These are phyloP conservation scores for Rutstroemia sp. DNA, from an alignment of 2,329 filamentous ascomycete genomes.

Conservation along the genomic window DNA sequence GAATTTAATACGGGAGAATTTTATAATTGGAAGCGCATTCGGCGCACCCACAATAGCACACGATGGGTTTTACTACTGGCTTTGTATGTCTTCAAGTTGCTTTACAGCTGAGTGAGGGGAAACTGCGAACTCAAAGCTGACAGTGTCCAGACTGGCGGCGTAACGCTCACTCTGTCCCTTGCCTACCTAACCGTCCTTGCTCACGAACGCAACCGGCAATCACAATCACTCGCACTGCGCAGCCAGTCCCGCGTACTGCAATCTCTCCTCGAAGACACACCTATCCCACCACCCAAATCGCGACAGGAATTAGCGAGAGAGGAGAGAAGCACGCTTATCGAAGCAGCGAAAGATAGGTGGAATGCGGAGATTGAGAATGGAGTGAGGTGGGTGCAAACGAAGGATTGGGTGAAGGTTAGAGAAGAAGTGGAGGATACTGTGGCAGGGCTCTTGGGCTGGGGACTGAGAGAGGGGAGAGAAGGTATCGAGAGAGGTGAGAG, in stretches of 20 bases:
- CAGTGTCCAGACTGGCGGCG: conserved; percentile 57
- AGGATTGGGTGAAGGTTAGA: conserved; percentile 56
- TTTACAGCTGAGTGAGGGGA: too few species aligned
- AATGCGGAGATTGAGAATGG: conserved; percentile 64
- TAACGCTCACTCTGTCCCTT: conserved; percentile 65
- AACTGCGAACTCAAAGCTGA: not conserved
- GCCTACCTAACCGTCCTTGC: conserved; percentile 65
- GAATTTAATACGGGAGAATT: not conserved
- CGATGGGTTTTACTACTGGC: conserved; percentile 67
- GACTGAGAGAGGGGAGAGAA: conserved; percentile 24
- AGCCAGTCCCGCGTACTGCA: conserved; percentile 46
- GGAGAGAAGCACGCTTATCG: conserved; percentile 49
- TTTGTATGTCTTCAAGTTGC: conserved; percentile 49
- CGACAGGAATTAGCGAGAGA: conserved; percentile 44
- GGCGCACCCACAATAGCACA: conserved; percentile 16
- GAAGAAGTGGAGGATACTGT: conserved; percentile 47
- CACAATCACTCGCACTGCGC: conserved; percentile 49
- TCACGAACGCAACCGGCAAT: conserved; percentile 60
- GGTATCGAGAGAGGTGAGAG: conserved; percentile 24
- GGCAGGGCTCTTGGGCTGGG: conserved; percentile 33
- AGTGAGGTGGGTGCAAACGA: conserved; percentile 57
- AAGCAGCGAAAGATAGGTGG: conserved; percentile 70
- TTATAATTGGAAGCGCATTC: conserved; percentile 9
- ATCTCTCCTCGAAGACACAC: conserved; percentile 42
- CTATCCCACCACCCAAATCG: conserved; percentile 40